Evolutionary conservation across 345 rosid genomes (phyloP).

Genomic region (Acer saccharum): DNA sequence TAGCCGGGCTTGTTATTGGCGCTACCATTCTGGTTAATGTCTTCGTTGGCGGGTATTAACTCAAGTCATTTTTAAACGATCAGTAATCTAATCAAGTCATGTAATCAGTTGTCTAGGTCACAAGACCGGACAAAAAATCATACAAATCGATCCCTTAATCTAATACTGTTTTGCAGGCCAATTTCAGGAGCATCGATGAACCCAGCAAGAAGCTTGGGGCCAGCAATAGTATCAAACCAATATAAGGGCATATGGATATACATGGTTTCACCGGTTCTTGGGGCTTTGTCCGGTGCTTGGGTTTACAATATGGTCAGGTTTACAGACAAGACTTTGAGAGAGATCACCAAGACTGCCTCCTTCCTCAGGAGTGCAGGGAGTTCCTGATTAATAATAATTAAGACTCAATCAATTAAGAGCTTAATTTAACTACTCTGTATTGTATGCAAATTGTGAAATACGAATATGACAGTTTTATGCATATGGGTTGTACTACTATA

Average conservation of each 20-base stretch:
- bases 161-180: constrained; percentile 40
- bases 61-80: too few species aligned
- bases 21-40: too few species aligned
- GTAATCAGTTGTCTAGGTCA: too few species aligned
- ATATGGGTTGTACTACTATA: too few species aligned
- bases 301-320: constrained; percentile 66
- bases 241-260: constrained; percentile 79
- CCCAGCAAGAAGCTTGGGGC: constrained; percentile 90
- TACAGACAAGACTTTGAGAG: constrained; percentile 72
- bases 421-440: neutral
- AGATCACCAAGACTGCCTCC: constrained; percentile 58
- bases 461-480: too few species aligned
- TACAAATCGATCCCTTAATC: too few species aligned
- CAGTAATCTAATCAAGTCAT: too few species aligned
- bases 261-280: constrained; percentile 53
- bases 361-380: constrained; percentile 35
- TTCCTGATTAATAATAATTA: neutral
- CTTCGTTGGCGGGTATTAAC: too few species aligned
- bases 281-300: constrained; percentile 79
- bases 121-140: too few species aligned
- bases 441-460: too few species aligned
- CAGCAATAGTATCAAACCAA: constrained; percentile 60
- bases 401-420: neutral
- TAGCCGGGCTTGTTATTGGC: too few species aligned
- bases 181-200: constrained; percentile 90